phyloP scores from a whole-genome alignment of 192 early-diverging fungal species.

The Gigaspora rosea region DNA sequence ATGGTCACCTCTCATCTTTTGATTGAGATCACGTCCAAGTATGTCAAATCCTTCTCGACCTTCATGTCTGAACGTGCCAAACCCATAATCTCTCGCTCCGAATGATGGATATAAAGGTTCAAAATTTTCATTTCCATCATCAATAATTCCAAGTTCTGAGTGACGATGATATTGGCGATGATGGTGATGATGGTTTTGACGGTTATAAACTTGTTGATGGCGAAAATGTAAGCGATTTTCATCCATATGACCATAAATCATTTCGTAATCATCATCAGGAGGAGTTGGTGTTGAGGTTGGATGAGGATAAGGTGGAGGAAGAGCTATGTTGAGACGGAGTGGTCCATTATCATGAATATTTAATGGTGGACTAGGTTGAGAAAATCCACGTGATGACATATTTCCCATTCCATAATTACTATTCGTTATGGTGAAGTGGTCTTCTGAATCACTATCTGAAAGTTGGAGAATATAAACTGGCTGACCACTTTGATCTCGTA shows the following conservation, averaged over 20 bases:
- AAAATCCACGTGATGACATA: neutral
- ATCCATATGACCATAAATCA: neutral
- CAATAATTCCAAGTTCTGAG: neutral
- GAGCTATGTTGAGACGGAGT: slow-evolving; percentile 4
- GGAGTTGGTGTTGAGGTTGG: slow-evolving; percentile 9
- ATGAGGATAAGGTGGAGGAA: slow-evolving; percentile 13
- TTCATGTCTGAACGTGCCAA: neutral
- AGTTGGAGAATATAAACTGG: neutral
- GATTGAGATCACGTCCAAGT: slow-evolving; percentile 10
- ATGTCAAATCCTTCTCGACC: slow-evolving; percentile 2
- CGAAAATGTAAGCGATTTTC: slow-evolving; percentile 2
- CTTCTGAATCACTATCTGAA: neutral
- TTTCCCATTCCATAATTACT: slow-evolving; percentile 9
- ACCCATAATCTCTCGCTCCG: neutral
- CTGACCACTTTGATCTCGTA: neutral
- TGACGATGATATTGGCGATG: neutral
- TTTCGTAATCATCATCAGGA: slow-evolving; percentile 18
- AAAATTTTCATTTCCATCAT: slow-evolving; percentile 2
- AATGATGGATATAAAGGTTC: neutral
- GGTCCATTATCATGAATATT: slow-evolving; percentile 13
- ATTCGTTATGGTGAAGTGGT: slow-evolving; percentile 8
- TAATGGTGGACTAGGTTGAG: slow-evolving; percentile 12
- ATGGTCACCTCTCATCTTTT: neutral
- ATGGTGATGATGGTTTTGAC: neutral
- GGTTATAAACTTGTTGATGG: neutral